A percentile compares a stretch with the other conserved stretches of the same genome.
Evolutionary conservation across 2,329 filamentous ascomycete species (phyloP).

Genomic region (Phoma sp.): DNA sequence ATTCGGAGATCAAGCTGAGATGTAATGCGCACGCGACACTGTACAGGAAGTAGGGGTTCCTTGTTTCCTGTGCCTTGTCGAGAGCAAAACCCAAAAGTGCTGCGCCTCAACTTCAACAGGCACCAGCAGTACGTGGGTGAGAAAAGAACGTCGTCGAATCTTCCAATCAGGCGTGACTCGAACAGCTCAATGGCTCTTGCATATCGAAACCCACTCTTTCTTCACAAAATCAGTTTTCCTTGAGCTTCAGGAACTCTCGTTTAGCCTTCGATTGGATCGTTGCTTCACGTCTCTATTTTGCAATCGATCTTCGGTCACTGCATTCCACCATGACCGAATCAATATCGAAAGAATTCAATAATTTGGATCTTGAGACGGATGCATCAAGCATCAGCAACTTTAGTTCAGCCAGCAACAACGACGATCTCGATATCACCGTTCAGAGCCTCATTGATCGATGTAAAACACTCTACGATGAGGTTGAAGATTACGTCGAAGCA

Average conservation of each 20-base stretch:
- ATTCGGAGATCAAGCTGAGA: background rate
- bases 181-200: constrained; percentile 13
- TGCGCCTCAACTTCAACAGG: background rate
- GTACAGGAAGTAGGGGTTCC: too few relatives aligned
- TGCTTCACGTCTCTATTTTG: too few relatives aligned
- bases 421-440: constrained; percentile 35
- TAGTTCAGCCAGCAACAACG: background rate
- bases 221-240: background rate
- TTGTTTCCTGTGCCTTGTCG: background rate
- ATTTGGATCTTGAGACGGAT: constrained; percentile 20
- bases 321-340: constrained; percentile 24
- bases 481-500: constrained; percentile 51
- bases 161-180: constrained; percentile 16
- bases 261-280: background rate
- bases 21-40: constrained; percentile 6
- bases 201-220: background rate
- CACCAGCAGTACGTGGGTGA: background rate
- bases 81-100: too few relatives aligned
- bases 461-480: constrained; percentile 49
- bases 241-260: background rate
- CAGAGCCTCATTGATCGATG: constrained; percentile 49
- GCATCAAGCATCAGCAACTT: constrained; percentile 6
- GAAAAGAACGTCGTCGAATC: constrained; percentile 19
- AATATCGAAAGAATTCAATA: constrained; percentile 17
- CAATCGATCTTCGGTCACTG: background rate